Conservation (phyloP, 305 asterid genomes). For the Andrographis paniculata region DNA sequence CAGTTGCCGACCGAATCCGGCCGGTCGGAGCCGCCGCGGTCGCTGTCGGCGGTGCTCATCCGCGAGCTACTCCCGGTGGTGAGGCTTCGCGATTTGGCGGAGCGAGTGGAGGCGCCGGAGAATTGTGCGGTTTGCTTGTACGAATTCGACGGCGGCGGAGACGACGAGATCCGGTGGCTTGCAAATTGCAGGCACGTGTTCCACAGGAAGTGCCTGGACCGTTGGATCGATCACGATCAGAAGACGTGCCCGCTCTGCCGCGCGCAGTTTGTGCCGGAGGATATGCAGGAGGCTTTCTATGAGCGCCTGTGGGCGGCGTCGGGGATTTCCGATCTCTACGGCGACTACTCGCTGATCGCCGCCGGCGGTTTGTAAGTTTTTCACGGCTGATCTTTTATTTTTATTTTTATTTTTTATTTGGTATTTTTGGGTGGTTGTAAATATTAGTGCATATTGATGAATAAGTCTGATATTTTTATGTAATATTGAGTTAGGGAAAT, state of each 20-base stretch:
- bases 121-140: constrained; percentile 68
- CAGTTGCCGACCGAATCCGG: constrained; percentile 20
- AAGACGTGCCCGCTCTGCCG: constrained; percentile 31
- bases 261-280: constrained; percentile 55
- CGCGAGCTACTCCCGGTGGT: constrained; percentile 65
- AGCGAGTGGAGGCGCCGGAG: constrained; percentile 43
- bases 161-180: constrained; percentile 76
- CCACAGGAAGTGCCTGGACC: constrained; percentile 79
- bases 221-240: constrained; percentile 94
- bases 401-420: background rate
- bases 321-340: constrained; percentile 33
- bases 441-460: no score
- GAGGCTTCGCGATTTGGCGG: constrained; percentile 42
- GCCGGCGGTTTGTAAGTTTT: constrained; percentile 1
- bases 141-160: constrained; percentile 53
- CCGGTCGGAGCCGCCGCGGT: constrained; percentile 32
- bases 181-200: constrained; percentile 66
- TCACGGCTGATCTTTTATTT: background rate
- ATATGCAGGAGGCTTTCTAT: constrained; percentile 52
- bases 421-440: no score
- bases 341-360: constrained; percentile 34
- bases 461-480: no score
- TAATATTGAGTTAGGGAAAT: no score
- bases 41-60: constrained; percentile 53
- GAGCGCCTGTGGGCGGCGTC: constrained; percentile 64